phyloP scores from a whole-genome alignment of 495 filamentous ascomycete species.

The Ascodesmis nigricans region DNA sequence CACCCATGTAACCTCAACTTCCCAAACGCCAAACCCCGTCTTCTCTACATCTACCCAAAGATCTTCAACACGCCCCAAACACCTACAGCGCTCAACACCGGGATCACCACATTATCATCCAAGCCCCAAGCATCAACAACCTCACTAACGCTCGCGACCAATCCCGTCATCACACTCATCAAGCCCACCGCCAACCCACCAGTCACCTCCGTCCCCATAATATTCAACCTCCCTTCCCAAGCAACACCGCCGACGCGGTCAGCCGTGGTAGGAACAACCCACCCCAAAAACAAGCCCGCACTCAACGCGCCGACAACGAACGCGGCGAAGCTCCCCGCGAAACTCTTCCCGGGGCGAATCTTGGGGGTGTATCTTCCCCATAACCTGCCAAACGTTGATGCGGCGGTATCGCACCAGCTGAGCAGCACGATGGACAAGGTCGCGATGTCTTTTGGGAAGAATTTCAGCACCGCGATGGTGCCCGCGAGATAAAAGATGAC shows the following conservation, averaged over 20 bases:
- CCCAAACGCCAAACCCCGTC: too few relatives aligned
- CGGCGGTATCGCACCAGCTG: conserved; percentile 95
- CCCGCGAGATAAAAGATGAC: conserved; percentile 92
- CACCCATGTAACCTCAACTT: conserved; percentile 5
- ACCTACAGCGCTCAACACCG: conserved; percentile 68
- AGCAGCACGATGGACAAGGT: conserved; percentile 72
- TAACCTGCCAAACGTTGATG: conserved; percentile 71
- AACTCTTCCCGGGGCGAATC: conserved; percentile 67
- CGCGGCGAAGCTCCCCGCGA: conserved; percentile 72
- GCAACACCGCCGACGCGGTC: conserved; percentile 32
- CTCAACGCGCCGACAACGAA: conserved; percentile 59
- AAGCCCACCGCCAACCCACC: conserved; percentile 58
- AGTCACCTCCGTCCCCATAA: conserved; percentile 27
- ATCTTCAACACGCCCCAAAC: conserved; percentile 86
- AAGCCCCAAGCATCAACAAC: conserved; percentile 73
- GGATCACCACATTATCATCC: conserved; percentile 97
- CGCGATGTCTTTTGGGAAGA: conserved; percentile 86
- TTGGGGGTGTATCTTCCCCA: conserved; percentile 74
- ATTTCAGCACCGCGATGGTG: conserved; percentile 60
- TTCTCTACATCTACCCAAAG: conserved; percentile 51
- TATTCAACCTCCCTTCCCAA: conserved; percentile 20
- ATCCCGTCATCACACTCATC: conserved; percentile 68
- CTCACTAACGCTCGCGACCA: conserved; percentile 73
- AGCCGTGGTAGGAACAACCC: conserved; percentile 20
- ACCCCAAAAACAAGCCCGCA: conserved; percentile 61